Conservation (phyloP, 2,329 filamentous ascomycete genomes). For the Hymenoscyphus linearis region DNA sequence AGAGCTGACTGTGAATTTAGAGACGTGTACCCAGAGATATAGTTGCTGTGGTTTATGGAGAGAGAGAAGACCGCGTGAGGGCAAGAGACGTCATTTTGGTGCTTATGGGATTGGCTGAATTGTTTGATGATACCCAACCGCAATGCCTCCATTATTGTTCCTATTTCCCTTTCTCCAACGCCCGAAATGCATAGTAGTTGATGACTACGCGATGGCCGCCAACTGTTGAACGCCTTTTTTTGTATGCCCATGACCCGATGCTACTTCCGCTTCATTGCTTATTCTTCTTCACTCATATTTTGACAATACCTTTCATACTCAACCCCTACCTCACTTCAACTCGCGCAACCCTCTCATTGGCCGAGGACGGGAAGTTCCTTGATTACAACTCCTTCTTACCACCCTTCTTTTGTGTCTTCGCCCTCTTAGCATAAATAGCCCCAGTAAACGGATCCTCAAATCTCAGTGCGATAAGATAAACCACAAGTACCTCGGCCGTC, state of each 20-base stretch:
- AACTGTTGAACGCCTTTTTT: conserved; percentile 25
- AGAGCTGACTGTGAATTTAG: conserved; percentile 11
- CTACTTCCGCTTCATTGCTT: neutral
- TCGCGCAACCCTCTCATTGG: neutral
- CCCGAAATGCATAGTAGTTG: conserved; percentile 28
- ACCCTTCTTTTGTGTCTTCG: conserved; percentile 45
- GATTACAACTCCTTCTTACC: conserved; percentile 27
- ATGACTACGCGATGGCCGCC: conserved; percentile 23
- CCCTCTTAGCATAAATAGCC: conserved; percentile 86
- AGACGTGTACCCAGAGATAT: conserved; percentile 21
- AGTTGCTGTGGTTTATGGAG: neutral
- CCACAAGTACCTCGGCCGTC: conserved; percentile 66
- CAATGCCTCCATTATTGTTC: neutral
- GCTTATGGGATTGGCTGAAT: conserved; percentile 8
- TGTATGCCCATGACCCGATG: conserved; percentile 4
- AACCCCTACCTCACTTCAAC: conserved; percentile 1
- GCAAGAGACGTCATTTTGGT: conserved; percentile 1
- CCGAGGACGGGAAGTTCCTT: neutral
- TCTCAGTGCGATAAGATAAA: conserved; percentile 74
- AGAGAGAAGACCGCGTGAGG: neutral
- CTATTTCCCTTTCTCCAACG: conserved; percentile 14
- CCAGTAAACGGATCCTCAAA: conserved; percentile 95
- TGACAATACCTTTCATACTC: neutral
- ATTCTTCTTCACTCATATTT: conserved; percentile 1
- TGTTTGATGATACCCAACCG: neutral